Evolutionary conservation across 768 basidiomycete species (phyloP).

Genomic region (Saitozyma sp.): DNA sequence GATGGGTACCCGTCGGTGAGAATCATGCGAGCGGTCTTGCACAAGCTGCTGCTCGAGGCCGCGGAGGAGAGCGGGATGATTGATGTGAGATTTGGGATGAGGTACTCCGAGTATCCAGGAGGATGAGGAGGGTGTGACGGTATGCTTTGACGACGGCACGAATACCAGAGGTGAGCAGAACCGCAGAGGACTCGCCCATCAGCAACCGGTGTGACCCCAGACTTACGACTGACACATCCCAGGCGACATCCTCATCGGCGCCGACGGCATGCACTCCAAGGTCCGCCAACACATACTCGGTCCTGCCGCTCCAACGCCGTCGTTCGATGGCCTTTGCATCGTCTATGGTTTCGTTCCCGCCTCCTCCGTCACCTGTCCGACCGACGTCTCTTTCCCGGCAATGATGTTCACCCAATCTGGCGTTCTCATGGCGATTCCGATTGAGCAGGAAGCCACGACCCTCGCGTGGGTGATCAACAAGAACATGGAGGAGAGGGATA

Average conservation of each 20-base stretch:
- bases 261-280: slow-evolving; percentile 40
- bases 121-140: slow-evolving; percentile 20
- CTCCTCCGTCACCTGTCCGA: not conserved
- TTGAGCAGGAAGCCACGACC: slow-evolving; percentile 16
- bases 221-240: slow-evolving; percentile 4
- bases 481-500: slow-evolving; percentile 9
- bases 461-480: slow-evolving; percentile 29
- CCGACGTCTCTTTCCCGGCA: slow-evolving; percentile 18
- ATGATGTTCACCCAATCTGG: slow-evolving; percentile 28
- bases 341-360: slow-evolving; percentile 15
- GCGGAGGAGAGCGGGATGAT: slow-evolving; percentile 17
- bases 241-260: slow-evolving; percentile 36
- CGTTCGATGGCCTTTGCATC: slow-evolving; percentile 15
- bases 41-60: slow-evolving; percentile 23
- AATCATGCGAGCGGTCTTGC: slow-evolving; percentile 27
- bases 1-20: slow-evolving; percentile 26
- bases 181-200: not conserved
- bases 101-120: slow-evolving; percentile 23
- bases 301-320: slow-evolving; percentile 9
- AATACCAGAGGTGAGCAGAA: slow-evolving; percentile 14
- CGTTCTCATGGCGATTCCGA: slow-evolving; percentile 33
- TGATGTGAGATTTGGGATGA: slow-evolving; percentile 12
- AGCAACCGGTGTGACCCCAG: too few relatives aligned
- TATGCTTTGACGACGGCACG: slow-evolving; percentile 30
- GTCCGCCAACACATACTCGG: slow-evolving; percentile 38